Evolutionary conservation across 257 asterid genomes (phyloP), one percentile per base, ranked within the genome.

Genomic region (Craterostigma plantagineum): DNA sequence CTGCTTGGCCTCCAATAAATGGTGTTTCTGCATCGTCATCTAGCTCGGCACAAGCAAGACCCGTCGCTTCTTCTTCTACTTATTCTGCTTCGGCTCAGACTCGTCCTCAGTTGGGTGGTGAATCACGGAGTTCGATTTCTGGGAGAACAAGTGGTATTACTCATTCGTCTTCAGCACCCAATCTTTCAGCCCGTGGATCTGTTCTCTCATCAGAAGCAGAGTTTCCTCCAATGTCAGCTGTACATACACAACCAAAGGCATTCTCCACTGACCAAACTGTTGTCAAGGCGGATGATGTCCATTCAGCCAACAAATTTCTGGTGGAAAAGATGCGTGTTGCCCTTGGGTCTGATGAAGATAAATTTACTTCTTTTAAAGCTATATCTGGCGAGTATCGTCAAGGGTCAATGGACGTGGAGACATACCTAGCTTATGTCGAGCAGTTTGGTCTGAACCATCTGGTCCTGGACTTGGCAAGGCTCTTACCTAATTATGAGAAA

Each of bases 361-460:
- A 80, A 61, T 83, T 66, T 55, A 43, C 63, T 46, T 69, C 76
- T 46, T 90, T 90, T 61, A 90, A 67, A 63, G 82, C 58, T 50
- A 65, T 83, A 33, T 83, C 99, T 37, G 79, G 70, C 34, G 87
- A 79, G 60, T 90, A 70, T 59, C 92, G 94, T 23, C 70, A 46
- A 46, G 92, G 80, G 39, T 34, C 67, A 42, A 68, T 90, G 50
- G 94, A 73, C 63, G 72, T 76, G 1, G 90, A 57, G 69, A 71
- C 84, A 10, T 90, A 90, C 63, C 65, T 83, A 16, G 78, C 69
- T 10, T 59, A 54, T 12, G 92, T 64, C 10, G 87, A 73, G 55
- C 87, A 83, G 72, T 90, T 70, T 64, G 94, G 99, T 34, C 60
- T 90, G 81, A 77, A 91, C 13, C 91, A 90, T 71, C 95, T 90